Evolutionary conservation across 208 protist genomes (phyloP).

Genomic region (Leishmania braziliensis): DNA sequence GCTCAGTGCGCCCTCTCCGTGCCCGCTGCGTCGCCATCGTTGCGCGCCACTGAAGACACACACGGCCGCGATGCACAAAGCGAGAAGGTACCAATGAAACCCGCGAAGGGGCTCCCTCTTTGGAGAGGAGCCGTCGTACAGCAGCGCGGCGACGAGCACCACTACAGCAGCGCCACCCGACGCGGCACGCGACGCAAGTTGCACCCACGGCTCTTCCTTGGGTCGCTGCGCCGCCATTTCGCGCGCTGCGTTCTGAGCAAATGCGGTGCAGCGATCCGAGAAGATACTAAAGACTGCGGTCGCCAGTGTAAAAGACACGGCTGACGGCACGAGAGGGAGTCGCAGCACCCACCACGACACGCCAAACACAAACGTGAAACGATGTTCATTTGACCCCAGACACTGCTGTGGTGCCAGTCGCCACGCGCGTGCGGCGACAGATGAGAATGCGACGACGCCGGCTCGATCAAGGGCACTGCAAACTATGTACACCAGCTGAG

Average conservation of each 20-base stretch:
- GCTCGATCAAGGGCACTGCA: not conserved
- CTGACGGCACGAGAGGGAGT: conserved; percentile 19
- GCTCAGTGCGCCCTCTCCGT: not conserved
- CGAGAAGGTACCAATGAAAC: not conserved
- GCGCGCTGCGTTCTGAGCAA: not conserved
- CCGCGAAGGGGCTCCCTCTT: not conserved
- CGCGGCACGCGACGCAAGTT: not conserved
- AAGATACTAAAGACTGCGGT: conserved; percentile 1
- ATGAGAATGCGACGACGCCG: not conserved
- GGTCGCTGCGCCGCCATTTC: conserved; percentile 23
- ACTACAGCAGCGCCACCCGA: not conserved
- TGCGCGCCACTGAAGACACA: conserved; percentile 4
- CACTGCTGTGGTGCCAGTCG: not conserved
- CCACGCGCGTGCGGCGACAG: not conserved
- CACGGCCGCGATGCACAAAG: not conserved
- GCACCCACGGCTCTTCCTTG: conserved; percentile 13
- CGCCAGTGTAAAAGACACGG: conserved; percentile 18
- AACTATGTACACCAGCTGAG: conserved; percentile 13
- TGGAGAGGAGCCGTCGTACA: conserved; percentile 22
- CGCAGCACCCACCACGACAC: conserved; percentile 16
- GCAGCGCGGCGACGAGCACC: conserved; percentile 10
- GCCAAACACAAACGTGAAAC: conserved; percentile 12
- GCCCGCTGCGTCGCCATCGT: not conserved
- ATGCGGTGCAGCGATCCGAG: not conserved
- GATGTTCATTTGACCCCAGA: not conserved